Evolutionary conservation across 768 basidiomycete species (phyloP), one percentile per base, ranked within the genome.

Genomic region (Kwoniella pini): DNA sequence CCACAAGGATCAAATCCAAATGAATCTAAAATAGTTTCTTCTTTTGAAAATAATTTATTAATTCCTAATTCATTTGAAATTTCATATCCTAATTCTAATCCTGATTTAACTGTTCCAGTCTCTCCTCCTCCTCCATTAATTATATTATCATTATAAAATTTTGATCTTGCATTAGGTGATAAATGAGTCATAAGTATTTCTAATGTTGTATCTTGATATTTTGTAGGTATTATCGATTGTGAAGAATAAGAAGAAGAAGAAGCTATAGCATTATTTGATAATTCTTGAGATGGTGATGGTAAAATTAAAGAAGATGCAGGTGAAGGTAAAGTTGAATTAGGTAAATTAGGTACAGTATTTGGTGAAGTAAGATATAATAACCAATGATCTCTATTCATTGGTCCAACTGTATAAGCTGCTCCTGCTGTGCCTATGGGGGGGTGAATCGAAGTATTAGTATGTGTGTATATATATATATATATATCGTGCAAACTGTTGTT

Each of bases 381-480:
- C 96, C 96, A 99, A 80, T 99, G 96, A 79, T 97, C 93, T 48
- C 95, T 91, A 78, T 99, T 99, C 78, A 95, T 89, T 73, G 93
- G 94, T 60, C 96, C 96, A 63, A 98, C 87, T 28, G 91, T 94
- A 81, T 99, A 99, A 2, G 94, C 96, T 6, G 91, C 85, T 48
- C 93, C 93, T 22, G 67, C 65, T 30, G 68, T 46, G 19, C 73
- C 72, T 74, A 39, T 40, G 44, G 27, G n/a, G 21, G n/a, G n/a
- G n/a, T n/a, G n/a, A n/a, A n/a, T n/a, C n/a, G n/a, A n/a, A n/a
- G n/a, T n/a, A n/a, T n/a, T n/a, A n/a, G n/a, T n/a, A n/a, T n/a
- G n/a, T n/a, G n/a, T n/a, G n/a, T n/a, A n/a, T n/a, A n/a, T n/a
- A n/a, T n/a, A n/a, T n/a, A n/a, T n/a, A n/a, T n/a, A n/a, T n/a